Base-by-base conservation (phyloP, 1,284 basidiomycete species). In the Grifola frondosa region DNA sequence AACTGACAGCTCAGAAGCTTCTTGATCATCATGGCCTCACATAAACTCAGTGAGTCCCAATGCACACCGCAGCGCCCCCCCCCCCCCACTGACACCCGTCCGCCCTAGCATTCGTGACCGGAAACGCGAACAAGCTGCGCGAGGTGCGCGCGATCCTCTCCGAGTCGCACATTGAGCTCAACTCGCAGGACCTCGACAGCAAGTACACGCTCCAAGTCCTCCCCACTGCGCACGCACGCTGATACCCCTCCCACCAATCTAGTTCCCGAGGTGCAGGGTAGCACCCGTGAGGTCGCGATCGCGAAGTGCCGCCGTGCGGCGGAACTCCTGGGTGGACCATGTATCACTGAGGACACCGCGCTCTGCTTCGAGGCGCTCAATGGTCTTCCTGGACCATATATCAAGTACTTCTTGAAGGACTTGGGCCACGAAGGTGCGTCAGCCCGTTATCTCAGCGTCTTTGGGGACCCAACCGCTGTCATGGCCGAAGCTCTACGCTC, bases 291-390 rank as follows among this genome's bases (percentile, higher is more conserved):
- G 60, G 89, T 99, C 12, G 94, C 96, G 1, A 77, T 66, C 16
- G 94, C 87, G 20, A 99, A 99, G 69, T 95, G 91, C 61, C 71
- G 75, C 49, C 77, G 80, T 10, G 96, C 96, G 13, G 91, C 94
- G 24, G 83, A 92, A 59, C 65, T 87, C 47, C 84, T 94, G 24
- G 80, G 83, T 10, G 84, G 86, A 0, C 87, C 95, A 4, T 96
- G 92, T 59, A 92, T 99, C 51, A 98, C 94, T 0, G 96, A 99
- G 68, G 97, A 99, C 64, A 98, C 96, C 0, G 93, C 96, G 0
- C 79, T 99, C 5, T 91, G 87, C 58, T 98, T 94, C 61, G 81
- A 86, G 53, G 94, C 95, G 0, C 71, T 98, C 25, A 80, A 84
- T 29, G 95, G 92, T 1, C 79, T 99, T 6, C 96, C 96, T 2